phyloP scores from a whole-genome alignment of 805 yeast species.

The Suhomyces emberorum region DNA sequence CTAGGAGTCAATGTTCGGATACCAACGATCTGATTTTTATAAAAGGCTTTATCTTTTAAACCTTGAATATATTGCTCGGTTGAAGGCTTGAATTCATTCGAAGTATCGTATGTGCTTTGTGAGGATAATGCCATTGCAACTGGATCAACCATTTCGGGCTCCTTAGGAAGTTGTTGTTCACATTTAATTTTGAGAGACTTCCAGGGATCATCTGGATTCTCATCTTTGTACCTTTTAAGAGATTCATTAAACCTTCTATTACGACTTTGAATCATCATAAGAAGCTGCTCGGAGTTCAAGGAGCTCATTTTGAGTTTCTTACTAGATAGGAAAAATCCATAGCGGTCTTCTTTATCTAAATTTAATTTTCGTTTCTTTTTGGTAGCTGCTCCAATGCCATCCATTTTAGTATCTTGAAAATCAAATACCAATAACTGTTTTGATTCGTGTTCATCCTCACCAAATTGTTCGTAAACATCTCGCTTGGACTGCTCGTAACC shows the following conservation, averaged over 20 bases:
- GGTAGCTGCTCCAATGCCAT: slow-evolving; percentile 39
- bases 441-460: slow-evolving; percentile 45
- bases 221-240: slow-evolving; percentile 11
- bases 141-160: slow-evolving; percentile 57
- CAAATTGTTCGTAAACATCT: slow-evolving; percentile 56
- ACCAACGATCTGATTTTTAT: slow-evolving; percentile 60
- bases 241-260: slow-evolving; percentile 44
- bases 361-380: slow-evolving; percentile 22
- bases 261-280: slow-evolving; percentile 56
- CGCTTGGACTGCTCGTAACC: slow-evolving; percentile 34
- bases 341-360: slow-evolving; percentile 8
- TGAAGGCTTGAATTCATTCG: slow-evolving; percentile 22
- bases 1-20: slow-evolving; percentile 45
- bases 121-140: slow-evolving; percentile 7
- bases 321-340: slow-evolving; percentile 25
- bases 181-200: slow-evolving; percentile 35
- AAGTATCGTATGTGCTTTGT: not conserved
- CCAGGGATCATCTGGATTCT: slow-evolving; percentile 12
- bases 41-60: slow-evolving; percentile 48
- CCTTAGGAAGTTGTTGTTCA: slow-evolving; percentile 51
- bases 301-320: slow-evolving; percentile 49
- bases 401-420: slow-evolving; percentile 65
- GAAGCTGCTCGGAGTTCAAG: slow-evolving; percentile 55
- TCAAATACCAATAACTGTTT: slow-evolving; percentile 68
- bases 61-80: slow-evolving; percentile 49